Base-by-base conservation (phyloP, 1,284 basidiomycete genomes). In the Cryptococcus floricola region DNA sequence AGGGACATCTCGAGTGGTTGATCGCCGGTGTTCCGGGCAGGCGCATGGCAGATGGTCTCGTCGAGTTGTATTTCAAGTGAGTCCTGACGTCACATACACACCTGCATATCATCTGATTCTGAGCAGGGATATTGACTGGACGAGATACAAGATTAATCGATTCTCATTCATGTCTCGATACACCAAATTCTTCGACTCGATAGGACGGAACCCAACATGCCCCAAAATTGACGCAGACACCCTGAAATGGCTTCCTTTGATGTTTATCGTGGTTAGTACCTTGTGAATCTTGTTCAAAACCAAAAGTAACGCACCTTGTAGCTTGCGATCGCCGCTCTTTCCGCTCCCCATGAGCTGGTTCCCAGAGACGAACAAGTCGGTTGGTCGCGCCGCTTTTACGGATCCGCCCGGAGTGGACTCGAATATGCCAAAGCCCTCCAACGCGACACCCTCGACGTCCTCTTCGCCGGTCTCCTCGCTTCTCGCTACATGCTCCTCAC, bases 401-500 rank as follows among this genome's bases (percentile, higher is more conserved):
- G 76, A n/a, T 68, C 69, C 2, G 67, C 70, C 41, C 58, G 76
- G 19, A 75, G 73, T 61, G 74, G 73, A 10, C 61, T 77, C 47
- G 77, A 78, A 57, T 77, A 77, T 51, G 74, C 75, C 28, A 77
- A 77, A 58, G 77, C 77, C 4, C 57, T 79, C 27, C 77, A 79
- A 57, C 52, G 76, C 23, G 77, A 79, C 56, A 78, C 78, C 53
- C 67, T 79, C 10, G 77, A 79, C 53, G 73, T 78, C 2, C 63
- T 79, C 14, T 75, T 76, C 53, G 77, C 75, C 12, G 76, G 77
- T 7, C 63, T 79, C 5, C 66, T 79, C 18, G 76, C 77, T 4
- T 77, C 76, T 0, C 67, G 77, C 38, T 79, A 77, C 62, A 76
- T 79, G 76, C 70, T 79, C 2, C 67, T 78, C 23, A 75, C 75